Percentiles rank a stretch among this genome's conserved stretches.
These are phyloP conservation scores for Trichophaea hybrida DNA, from an alignment of 2,329 filamentous ascomycete species.

Conservation along the genomic window DNA sequence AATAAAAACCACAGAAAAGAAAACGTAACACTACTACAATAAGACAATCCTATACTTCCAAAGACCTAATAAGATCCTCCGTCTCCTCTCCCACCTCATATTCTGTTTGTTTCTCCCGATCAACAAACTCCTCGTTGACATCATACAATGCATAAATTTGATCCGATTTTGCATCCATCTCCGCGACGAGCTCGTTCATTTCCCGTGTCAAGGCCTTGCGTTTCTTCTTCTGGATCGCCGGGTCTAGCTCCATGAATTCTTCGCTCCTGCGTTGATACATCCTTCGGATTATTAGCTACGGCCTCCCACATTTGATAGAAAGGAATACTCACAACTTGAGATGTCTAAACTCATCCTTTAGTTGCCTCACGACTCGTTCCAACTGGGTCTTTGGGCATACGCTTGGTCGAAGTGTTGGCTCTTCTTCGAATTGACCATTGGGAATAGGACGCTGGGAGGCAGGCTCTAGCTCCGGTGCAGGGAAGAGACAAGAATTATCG, in stretches of 20 bases:
- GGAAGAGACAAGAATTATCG: slow-evolving; percentile 24
- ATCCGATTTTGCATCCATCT: slow-evolving; percentile 27
- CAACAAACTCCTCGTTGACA: slow-evolving; percentile 25
- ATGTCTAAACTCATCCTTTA: slow-evolving; percentile 27
- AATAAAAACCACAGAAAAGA: too few relatives aligned
- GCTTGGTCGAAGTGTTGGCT: slow-evolving; percentile 25
- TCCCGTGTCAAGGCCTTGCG: slow-evolving; percentile 25
- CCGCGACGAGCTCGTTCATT: slow-evolving; percentile 25
- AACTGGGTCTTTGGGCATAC: slow-evolving; percentile 23
- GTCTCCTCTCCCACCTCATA: slow-evolving; percentile 2
- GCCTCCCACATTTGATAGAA: not conserved
- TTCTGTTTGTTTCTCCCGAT: not conserved
- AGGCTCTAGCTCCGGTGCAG: slow-evolving; percentile 20
- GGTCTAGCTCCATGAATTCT: slow-evolving; percentile 26
- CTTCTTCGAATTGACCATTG: slow-evolving; percentile 15
- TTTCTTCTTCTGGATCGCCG: slow-evolving; percentile 25
- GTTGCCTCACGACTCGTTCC: slow-evolving; percentile 25
- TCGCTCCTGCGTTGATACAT: slow-evolving; percentile 25
- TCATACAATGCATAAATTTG: slow-evolving; percentile 28
- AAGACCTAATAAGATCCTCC: slow-evolving; percentile 1
- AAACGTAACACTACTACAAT: too few relatives aligned
- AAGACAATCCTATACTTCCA: not conserved
- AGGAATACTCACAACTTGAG: slow-evolving; percentile 24
- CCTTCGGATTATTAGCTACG: slow-evolving; percentile 10
- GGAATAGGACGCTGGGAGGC: slow-evolving; percentile 1